Evolutionary conservation across 1,284 basidiomycete genomes (phyloP).

Genomic region (Rhodotorula sp.): DNA sequence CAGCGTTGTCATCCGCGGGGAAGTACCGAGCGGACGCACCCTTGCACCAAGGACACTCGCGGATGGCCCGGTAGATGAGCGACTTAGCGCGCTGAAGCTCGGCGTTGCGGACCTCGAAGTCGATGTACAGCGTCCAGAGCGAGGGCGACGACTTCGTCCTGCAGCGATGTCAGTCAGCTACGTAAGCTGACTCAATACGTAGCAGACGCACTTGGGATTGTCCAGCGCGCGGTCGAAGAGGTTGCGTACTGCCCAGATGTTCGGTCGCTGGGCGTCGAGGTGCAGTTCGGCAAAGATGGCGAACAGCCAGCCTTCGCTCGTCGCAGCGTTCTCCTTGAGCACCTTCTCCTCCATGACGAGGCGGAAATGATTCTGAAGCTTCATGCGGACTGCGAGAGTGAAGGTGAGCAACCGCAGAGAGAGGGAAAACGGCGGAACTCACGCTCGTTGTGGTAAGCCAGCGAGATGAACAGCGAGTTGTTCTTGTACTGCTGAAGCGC

Average conservation of each 20-base stretch:
- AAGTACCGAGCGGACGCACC: slow-evolving; percentile 53
- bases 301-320: slow-evolving; percentile 43
- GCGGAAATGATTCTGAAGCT: slow-evolving; percentile 62
- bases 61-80: slow-evolving; percentile 72
- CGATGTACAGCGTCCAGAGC: slow-evolving; percentile 75
- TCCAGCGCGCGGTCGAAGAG: slow-evolving; percentile 45
- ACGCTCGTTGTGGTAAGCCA: slow-evolving; percentile 74
- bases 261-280: slow-evolving; percentile 37
- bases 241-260: slow-evolving; percentile 38
- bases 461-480: slow-evolving; percentile 69
- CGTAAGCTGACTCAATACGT: too few species aligned
- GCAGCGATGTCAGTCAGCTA: not conserved
- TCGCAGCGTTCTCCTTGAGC: slow-evolving; percentile 62
- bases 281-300: slow-evolving; percentile 46
- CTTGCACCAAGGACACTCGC: slow-evolving; percentile 76
- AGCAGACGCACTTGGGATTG: slow-evolving; percentile 27
- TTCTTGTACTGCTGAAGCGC: slow-evolving; percentile 63
- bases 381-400: slow-evolving; percentile 40
- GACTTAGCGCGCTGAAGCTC: slow-evolving; percentile 67
- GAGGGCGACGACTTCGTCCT: slow-evolving; percentile 67
- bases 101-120: slow-evolving; percentile 72
- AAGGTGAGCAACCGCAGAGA: slow-evolving; percentile 53
- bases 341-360: slow-evolving; percentile 62
- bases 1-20: not conserved
- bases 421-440: slow-evolving; percentile 55